These are phyloP conservation scores for Russula sp. DNA, from an alignment of 768 basidiomycete species.

Conservation along the genomic window DNA sequence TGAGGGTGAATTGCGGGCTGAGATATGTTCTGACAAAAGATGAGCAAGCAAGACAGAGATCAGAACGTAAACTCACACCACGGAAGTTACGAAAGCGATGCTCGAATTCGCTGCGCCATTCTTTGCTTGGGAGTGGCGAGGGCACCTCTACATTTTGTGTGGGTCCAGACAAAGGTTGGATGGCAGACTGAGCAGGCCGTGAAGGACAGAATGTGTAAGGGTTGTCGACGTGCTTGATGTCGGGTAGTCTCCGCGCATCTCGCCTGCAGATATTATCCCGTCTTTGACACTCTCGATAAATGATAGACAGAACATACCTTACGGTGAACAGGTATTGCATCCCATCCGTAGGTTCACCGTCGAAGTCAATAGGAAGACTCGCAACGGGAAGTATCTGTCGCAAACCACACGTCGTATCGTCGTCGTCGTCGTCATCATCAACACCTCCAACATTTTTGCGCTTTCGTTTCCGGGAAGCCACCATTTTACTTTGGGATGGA, in stretches of 20 bases:
- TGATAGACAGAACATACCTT: constrained; percentile 46
- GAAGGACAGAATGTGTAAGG: constrained; percentile 53
- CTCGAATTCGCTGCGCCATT: constrained; percentile 63
- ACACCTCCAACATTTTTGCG: constrained; percentile 38
- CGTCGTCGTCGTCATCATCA: constrained; percentile 58
- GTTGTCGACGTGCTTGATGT: constrained; percentile 60
- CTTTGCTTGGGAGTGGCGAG: constrained; percentile 54
- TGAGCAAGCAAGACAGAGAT: constrained; percentile 4
- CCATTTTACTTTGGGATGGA: constrained; percentile 19
- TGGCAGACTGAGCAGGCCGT: constrained; percentile 23
- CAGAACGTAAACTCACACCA: constrained; percentile 42
- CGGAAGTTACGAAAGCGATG: constrained; percentile 63
- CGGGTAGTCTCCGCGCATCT: constrained; percentile 64
- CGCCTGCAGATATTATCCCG: constrained; percentile 46
- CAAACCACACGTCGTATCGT: constrained; percentile 56
- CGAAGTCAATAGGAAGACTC: constrained; percentile 65
- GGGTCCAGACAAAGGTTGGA: constrained; percentile 22
- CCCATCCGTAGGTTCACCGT: constrained; percentile 64
- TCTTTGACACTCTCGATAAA: constrained; percentile 11
- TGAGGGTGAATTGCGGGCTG: constrained; percentile 58
- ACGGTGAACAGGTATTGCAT: constrained; percentile 80
- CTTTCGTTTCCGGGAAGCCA: constrained; percentile 50
- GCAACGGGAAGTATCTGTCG: constrained; percentile 80
- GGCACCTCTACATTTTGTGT: constrained; percentile 32
- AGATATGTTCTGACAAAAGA: constrained; percentile 53